These are phyloP conservation scores for Podospora pseudocomata DNA, from an alignment of 495 filamentous ascomycete species.

Conservation along the genomic window DNA sequence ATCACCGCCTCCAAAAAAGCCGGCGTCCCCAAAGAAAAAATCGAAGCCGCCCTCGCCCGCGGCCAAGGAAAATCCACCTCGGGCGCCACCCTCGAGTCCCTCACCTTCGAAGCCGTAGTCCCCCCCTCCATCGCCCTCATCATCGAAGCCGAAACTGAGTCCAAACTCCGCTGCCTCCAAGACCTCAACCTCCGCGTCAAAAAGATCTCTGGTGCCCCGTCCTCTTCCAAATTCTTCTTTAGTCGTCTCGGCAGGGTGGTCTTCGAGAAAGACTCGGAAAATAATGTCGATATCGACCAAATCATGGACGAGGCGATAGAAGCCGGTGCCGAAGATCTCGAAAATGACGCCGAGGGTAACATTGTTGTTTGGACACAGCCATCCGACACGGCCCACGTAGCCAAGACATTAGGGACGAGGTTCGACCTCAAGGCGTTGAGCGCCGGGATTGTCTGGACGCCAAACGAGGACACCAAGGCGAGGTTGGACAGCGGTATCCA, in stretches of 20 bases:
- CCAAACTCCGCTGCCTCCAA: slow-evolving; percentile 64
- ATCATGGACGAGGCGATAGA: slow-evolving; percentile 83
- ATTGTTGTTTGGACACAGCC: slow-evolving; percentile 75
- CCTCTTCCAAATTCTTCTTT: slow-evolving; percentile 80
- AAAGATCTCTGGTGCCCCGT: slow-evolving; percentile 60
- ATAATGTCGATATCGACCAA: slow-evolving; percentile 59
- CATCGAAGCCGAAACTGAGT: slow-evolving; percentile 74
- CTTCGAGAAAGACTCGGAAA: slow-evolving; percentile 55
- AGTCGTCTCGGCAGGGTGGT: slow-evolving; percentile 67
- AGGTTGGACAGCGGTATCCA: slow-evolving; percentile 48
- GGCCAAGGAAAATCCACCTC: slow-evolving; percentile 76
- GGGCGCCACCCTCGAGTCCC: slow-evolving; percentile 66
- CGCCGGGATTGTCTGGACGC: slow-evolving; percentile 79
- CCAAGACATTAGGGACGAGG: slow-evolving; percentile 55
- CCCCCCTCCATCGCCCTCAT: slow-evolving; percentile 74
- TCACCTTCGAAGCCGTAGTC: slow-evolving; percentile 80
- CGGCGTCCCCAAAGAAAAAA: slow-evolving; percentile 75
- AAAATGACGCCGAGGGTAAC: slow-evolving; percentile 63
- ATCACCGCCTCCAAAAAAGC: slow-evolving; percentile 81
- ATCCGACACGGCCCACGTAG: slow-evolving; percentile 59
- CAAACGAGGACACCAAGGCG: slow-evolving; percentile 74
- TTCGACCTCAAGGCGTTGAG: slow-evolving; percentile 61
- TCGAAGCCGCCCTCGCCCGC: slow-evolving; percentile 78
- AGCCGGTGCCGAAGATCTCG: slow-evolving; percentile 76
- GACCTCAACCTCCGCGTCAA: slow-evolving; percentile 68